phyloP scores from a whole-genome alignment of 2,329 filamentous ascomycete species.

The Aspergillus latus region DNA sequence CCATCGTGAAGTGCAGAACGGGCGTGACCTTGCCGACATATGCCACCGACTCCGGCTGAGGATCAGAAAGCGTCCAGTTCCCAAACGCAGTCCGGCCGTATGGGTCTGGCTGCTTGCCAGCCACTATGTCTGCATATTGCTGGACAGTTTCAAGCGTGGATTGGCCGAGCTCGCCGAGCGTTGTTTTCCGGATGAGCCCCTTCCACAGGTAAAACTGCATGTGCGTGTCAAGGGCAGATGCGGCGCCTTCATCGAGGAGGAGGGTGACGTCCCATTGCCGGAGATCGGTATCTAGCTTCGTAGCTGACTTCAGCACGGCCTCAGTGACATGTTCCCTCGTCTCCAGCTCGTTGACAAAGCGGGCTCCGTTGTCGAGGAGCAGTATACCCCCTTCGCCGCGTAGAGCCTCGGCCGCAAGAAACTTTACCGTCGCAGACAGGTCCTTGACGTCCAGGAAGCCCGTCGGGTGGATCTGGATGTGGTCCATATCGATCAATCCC shows the following conservation, averaged over 20 bases:
- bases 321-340: constrained; percentile 58
- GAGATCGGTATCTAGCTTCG: constrained; percentile 24
- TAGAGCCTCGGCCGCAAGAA: constrained; percentile 64
- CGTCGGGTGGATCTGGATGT: constrained; percentile 65
- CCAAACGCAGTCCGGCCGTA: constrained; percentile 56
- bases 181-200: constrained; percentile 58
- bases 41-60: constrained; percentile 53
- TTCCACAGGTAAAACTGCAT: constrained; percentile 65
- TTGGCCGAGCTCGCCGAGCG: constrained; percentile 51
- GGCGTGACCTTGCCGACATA: constrained; percentile 63
- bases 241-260: constrained; percentile 60
- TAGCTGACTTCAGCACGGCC: constrained; percentile 47
- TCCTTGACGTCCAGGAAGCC: constrained; percentile 60
- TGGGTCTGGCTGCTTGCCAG: constrained; percentile 41
- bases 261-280: constrained; percentile 61
- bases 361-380: constrained; percentile 45
- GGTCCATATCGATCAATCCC: constrained; percentile 47
- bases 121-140: constrained; percentile 51
- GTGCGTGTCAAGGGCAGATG: constrained; percentile 54
- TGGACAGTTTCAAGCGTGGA: constrained; percentile 47
- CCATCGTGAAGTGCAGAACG: constrained; percentile 89
- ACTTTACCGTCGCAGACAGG: constrained; percentile 53
- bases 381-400: constrained; percentile 64
- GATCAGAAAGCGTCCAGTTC: constrained; percentile 54
- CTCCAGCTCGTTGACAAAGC: constrained; percentile 65